Base-by-base conservation (phyloP, 192 early-diverging fungal species). In the Linnemannia elongata region DNA sequence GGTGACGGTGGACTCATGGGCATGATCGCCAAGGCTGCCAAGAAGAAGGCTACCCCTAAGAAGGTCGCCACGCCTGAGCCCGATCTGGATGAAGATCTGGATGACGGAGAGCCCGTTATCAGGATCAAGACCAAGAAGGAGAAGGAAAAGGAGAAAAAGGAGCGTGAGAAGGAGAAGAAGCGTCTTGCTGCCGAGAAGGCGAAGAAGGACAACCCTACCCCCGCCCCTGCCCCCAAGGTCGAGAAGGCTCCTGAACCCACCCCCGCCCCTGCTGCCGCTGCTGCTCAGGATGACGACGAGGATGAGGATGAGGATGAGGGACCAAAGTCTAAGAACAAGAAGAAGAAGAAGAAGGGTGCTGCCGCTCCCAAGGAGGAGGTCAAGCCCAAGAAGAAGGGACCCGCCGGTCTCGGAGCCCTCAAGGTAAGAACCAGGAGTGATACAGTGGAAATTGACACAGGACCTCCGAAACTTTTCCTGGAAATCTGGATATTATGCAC, bases 61-160 rank as follows among this genome's bases (percentile, higher is more conserved):
- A 77, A 91, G 77, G 87, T 90, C 18, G 79, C 79, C 13, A 82
- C 88, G 1, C 85, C 84, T 74, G 75, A 82, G 9, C 88, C 89
- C 36, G 81, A 77, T 13, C 78, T 85, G 27, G 70, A 90, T 17
- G 91, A 91, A 22, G 88, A 88, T 7, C 75, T 79, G 13, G 89
- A 90, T 33, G 88, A 88, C 27, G 89, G 89, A 33, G 90, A 77
- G 15, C 76, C 81, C 22, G 84, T 81, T 22, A 54, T 89, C 63
- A 88, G 90, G 78, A 91, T 96, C 41, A 93, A 96, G 88, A 93
- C 95, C 54, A 97, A 97, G 85, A 97, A 96, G 87, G 96, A 97
- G 76, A 97, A 97, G 89, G 96, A 97, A 81, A 91, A 91, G 79
- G 92, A 96, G 77, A 94, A 95, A 80, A 97, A 97, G 90, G 94